A percentile compares a stretch with the other conserved stretches of the same genome.
Conservation (phyloP, 805 yeast genomes). For the Helenozyma rhizophorensis region DNA sequence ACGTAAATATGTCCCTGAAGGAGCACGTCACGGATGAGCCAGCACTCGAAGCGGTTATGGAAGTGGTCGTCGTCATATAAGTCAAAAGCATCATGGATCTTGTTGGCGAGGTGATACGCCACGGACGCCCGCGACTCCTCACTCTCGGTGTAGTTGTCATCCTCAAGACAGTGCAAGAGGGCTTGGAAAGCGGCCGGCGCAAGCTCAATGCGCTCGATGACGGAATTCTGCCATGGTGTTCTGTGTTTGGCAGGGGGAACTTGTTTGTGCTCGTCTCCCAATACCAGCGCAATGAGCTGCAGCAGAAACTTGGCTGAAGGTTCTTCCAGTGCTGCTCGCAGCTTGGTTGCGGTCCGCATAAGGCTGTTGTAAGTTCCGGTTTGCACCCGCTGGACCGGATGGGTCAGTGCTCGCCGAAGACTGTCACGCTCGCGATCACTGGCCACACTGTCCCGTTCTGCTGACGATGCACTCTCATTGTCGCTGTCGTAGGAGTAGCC, state of each 20-base stretch:
- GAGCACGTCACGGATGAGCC: constrained; percentile 79
- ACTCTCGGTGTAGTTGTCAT: constrained; percentile 2
- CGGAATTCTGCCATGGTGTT: constrained; percentile 25
- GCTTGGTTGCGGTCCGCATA: not conserved
- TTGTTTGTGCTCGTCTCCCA: not conserved
- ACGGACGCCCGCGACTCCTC: constrained; percentile 12
- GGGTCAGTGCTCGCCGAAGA: too few relatives aligned
- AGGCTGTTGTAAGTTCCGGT: too few relatives aligned
- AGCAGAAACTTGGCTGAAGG: not conserved
- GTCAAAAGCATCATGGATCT: constrained; percentile 34
- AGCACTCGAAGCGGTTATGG: constrained; percentile 61
- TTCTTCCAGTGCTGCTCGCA: not conserved
- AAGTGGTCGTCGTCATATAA: constrained; percentile 54
- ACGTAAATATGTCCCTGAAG: constrained; percentile 82
- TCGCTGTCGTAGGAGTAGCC: too few relatives aligned
- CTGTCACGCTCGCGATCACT: too few relatives aligned
- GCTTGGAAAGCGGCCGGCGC: constrained; percentile 7
- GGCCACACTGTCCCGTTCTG: too few relatives aligned
- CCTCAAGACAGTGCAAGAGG: constrained; percentile 5
- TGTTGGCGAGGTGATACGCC: constrained; percentile 28
- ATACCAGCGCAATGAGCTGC: too few relatives aligned
- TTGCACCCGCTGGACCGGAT: too few relatives aligned
- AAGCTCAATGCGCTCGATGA: constrained; percentile 17
- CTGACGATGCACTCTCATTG: too few relatives aligned
- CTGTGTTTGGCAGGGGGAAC: constrained; percentile 11